Percentiles rank a stretch among this genome's conserved stretches.
Evolutionary conservation across 2,329 filamentous ascomycete genomes (phyloP).

Genomic region (Ustulina deusta): DNA sequence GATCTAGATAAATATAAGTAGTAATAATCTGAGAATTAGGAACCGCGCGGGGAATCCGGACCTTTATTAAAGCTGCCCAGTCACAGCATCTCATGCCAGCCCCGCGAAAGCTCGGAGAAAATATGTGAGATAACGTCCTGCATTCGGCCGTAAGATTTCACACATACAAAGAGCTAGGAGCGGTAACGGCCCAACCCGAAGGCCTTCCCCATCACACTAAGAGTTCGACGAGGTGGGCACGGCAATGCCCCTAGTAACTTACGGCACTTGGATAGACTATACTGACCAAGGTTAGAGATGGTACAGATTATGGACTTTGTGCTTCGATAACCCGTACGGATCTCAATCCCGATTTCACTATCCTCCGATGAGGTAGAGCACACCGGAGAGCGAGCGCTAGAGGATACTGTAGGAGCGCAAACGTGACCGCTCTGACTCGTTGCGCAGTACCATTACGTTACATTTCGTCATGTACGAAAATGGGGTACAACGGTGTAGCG

Average conservation of each 20-base stretch:
- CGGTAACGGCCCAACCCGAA: constrained; percentile 26
- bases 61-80: constrained; percentile 27
- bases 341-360: constrained; percentile 2
- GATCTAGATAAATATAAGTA: constrained; percentile 10
- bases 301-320: constrained; percentile 12
- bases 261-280: background rate
- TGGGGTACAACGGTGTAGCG: constrained; percentile 8
- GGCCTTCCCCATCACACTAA: constrained; percentile 10
- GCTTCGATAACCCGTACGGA: background rate
- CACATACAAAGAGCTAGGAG: constrained; percentile 23
- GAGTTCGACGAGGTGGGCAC: constrained; percentile 16
- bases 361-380: constrained; percentile 10
- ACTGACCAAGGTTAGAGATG: constrained; percentile 9
- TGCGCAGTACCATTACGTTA: constrained; percentile 27
- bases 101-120: constrained; percentile 21
- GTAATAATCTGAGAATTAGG: background rate
- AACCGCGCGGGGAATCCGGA: constrained; percentile 22
- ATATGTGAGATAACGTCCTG: constrained; percentile 22
- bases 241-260: constrained; percentile 18
- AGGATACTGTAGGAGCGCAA: background rate
- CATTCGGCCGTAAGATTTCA: constrained; percentile 20
- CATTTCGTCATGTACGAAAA: constrained; percentile 31
- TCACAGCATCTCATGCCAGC: constrained; percentile 8
- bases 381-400: constrained; percentile 8
- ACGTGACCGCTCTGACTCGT: constrained; percentile 1